phyloP scores from a whole-genome alignment of 768 basidiomycete species.

The Chalciporus chontae region DNA sequence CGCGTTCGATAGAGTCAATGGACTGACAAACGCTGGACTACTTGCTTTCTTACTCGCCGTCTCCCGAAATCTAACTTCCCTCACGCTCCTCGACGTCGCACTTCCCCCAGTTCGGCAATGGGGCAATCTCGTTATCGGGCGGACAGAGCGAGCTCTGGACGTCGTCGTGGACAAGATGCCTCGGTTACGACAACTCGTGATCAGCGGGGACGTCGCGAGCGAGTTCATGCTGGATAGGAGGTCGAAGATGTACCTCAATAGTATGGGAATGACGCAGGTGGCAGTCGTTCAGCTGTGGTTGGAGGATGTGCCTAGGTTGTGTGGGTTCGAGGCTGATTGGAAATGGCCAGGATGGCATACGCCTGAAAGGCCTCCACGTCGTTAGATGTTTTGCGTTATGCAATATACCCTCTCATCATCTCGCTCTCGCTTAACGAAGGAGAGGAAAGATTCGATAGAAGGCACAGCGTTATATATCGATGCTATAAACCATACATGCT shows the following conservation, averaged over 20 bases:
- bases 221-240: conserved; percentile 23
- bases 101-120: conserved; percentile 15
- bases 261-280: background rate
- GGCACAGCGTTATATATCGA: background rate
- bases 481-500: background rate
- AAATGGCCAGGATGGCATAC: conserved; percentile 24
- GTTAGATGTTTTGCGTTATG: background rate
- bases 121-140: conserved; percentile 18
- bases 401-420: background rate
- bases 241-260: conserved; percentile 16
- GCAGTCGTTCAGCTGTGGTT: conserved; percentile 17
- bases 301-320: conserved; percentile 20
- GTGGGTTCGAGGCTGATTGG: conserved; percentile 17
- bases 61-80: conserved; percentile 7
- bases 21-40: conserved; percentile 19
- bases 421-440: background rate
- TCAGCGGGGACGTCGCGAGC: conserved; percentile 23
- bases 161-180: conserved; percentile 17
- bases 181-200: conserved; percentile 12
- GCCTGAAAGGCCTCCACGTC: conserved; percentile 2
- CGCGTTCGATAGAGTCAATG: conserved; percentile 13
- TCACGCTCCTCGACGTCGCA: conserved; percentile 18
- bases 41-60: conserved; percentile 11
- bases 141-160: conserved; percentile 19
- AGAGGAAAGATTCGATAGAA: too few relatives aligned